Evolutionary conservation across 148 eudicot genomes (phyloP).

Genomic region (Agrostemma githago): DNA sequence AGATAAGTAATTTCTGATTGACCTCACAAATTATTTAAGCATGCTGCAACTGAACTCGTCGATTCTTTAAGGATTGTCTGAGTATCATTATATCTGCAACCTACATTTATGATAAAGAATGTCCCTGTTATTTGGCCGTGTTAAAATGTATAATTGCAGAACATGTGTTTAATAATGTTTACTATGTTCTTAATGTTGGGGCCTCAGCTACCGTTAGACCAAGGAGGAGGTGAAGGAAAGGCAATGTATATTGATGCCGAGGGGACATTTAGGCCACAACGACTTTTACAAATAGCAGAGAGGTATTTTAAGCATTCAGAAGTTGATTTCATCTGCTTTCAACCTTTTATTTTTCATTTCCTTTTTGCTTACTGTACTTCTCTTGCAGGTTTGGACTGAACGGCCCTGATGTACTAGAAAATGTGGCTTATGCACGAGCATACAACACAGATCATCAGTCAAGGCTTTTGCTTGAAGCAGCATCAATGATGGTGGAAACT

Average conservation of each 20-base stretch:
- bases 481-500: conserved; percentile 98
- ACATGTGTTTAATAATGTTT: neutral
- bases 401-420: conserved; percentile 91
- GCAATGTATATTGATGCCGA: conserved; percentile 99
- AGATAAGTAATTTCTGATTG: too few species aligned
- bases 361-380: conserved; percentile 8
- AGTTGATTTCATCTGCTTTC: conserved; percentile 5
- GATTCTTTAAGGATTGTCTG: too few species aligned
- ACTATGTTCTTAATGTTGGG: conserved; percentile 8
- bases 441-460: conserved; percentile 98
- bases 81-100: too few species aligned
- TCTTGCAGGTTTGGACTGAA: conserved; percentile 78
- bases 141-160: too few species aligned
- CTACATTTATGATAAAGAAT: neutral
- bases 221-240: conserved; percentile 99
- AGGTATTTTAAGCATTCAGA: conserved; percentile 36
- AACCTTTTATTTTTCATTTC: neutral
- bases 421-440: conserved; percentile 96
- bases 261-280: conserved; percentile 95
- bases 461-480: conserved; percentile 97
- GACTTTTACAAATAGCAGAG: conserved; percentile 92
- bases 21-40: too few species aligned
- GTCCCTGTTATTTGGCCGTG: too few species aligned
- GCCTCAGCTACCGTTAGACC: conserved; percentile 83
- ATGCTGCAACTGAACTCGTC: too few species aligned